phyloP scores from a whole-genome alignment of 306 rosid species.

The Corylus americana region DNA sequence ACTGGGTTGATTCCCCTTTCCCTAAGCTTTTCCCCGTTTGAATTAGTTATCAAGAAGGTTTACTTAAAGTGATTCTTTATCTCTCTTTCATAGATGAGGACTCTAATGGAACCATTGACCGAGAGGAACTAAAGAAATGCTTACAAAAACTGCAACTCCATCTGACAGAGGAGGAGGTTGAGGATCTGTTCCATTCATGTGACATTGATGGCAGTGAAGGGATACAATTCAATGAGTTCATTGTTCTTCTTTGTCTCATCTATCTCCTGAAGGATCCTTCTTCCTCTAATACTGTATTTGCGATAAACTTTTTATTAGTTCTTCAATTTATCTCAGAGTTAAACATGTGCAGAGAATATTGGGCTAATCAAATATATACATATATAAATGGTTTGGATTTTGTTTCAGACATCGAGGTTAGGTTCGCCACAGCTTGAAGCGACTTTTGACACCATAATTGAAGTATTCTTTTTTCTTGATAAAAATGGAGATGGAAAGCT shows the following conservation, averaged over 20 bases:
- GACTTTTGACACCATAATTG: conserved; percentile 63
- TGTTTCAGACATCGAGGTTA: conserved; percentile 56
- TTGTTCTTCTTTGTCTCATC: conserved; percentile 83
- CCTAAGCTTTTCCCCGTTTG: background rate
- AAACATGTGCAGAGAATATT: conserved; percentile 18
- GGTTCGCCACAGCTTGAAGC: conserved; percentile 62
- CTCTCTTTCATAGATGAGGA: conserved; percentile 64
- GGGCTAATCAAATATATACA: conserved; percentile 4
- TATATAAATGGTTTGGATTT: conserved; percentile 9
- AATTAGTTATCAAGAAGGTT: conserved; percentile 12
- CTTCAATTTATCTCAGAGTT: conserved; percentile 17
- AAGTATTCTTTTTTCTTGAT: conserved; percentile 75
- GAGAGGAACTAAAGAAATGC: conserved; percentile 60
- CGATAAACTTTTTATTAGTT: conserved; percentile 11
- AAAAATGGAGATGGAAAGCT: conserved; percentile 79
- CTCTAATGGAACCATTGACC: conserved; percentile 75
- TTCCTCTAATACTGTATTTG: conserved; percentile 46
- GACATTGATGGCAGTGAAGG: conserved; percentile 84
- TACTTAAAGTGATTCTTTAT: conserved; percentile 10
- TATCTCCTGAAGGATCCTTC: conserved; percentile 67
- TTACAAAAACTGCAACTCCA: conserved; percentile 62
- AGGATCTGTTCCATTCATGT: conserved; percentile 74
- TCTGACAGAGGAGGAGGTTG: conserved; percentile 60
- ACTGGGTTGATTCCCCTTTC: background rate
- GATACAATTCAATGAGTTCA: conserved; percentile 82